A percentile compares a stretch with the other conserved stretches of the same genome.
These are phyloP conservation scores for Excoecaria agallocha DNA, from an alignment of 345 rosid species.

Conservation along the genomic window DNA sequence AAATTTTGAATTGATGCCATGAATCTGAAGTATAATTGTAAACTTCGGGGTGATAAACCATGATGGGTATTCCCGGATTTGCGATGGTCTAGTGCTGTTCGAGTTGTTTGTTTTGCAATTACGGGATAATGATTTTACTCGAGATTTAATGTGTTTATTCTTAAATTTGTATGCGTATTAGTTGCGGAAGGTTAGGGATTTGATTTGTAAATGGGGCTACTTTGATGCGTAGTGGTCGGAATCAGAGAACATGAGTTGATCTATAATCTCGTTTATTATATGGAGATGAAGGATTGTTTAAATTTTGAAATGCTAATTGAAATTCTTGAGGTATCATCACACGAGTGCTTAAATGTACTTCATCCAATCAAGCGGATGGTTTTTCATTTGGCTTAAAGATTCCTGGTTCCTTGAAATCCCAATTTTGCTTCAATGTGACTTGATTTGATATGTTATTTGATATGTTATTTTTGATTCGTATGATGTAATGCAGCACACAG, in stretches of 20 bases:
- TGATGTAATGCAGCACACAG: no score
- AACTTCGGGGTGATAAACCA: not conserved
- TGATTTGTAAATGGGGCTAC: not conserved
- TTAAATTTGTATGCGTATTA: not conserved
- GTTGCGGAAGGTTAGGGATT: not conserved
- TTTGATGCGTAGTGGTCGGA: not conserved
- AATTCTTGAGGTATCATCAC: no score
- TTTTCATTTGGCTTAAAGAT: no score
- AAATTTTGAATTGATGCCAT: not conserved
- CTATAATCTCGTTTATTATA: not conserved
- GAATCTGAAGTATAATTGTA: not conserved
- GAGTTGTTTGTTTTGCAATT: not conserved
- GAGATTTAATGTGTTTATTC: not conserved
- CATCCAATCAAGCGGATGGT: no score
- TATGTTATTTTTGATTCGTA: not conserved
- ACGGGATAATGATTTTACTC: not conserved
- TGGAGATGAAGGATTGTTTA: not conserved
- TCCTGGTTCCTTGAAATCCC: no score
- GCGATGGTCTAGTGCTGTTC: not conserved
- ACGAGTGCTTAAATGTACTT: no score
- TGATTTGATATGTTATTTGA: no score
- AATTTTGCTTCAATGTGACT: no score
- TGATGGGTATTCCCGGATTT: not conserved
- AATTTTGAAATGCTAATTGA: no score
- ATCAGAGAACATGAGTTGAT: not conserved